Evolutionary conservation across 345 rosid genomes (phyloP), one percentile per base, ranked within the genome.

Genomic region (Salix udensis): DNA sequence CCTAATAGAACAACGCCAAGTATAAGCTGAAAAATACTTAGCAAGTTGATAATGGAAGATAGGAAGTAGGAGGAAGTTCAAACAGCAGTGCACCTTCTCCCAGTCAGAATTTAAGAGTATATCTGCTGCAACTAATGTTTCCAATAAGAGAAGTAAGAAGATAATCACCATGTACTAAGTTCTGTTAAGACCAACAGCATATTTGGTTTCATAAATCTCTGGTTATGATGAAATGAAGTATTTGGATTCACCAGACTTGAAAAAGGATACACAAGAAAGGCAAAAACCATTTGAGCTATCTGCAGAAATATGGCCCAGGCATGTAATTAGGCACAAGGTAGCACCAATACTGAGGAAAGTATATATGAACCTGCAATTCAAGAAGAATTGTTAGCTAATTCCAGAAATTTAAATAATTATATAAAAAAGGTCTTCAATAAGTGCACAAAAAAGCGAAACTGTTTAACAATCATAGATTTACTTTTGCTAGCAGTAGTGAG

Each of bases 241-340:
- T 23, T 58, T 58, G 15, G 44, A 36, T 21, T 14, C 40, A 58
- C 34, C 19, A 42, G 39, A 10, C 21, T 6, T n/a, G 50, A 23
- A 68, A 26, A 82, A 89, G 89, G 93, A 87, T 89, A 89, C 93
- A 37, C 84, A 84, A 52, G 76, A 87, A 44, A 89, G 88, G 89
- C 88, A 88, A 55, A 80, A 85, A 13, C 80, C 77, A 69, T 84
- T 85, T 2, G 83, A 82, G 60, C 78, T 87, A 61, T 82, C 82
- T 3, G 93, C 91, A 78, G 93, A 85, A 48, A 76, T 73, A 58
- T 83, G 86, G 62, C 89, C 93, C 24, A 88, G 37, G 83, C 93
- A 85, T 73, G 93, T 79, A 48, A 88, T 50, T 0, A 83, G 62
- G 80, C 91, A 88, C 37, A 89, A 70, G 71, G 81, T 8, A 52